A percentile compares a stretch with the other conserved stretches of the same genome.
Conservation (phyloP, 441 rosid genomes). For the Pelargonium cotyledonis region DNA sequence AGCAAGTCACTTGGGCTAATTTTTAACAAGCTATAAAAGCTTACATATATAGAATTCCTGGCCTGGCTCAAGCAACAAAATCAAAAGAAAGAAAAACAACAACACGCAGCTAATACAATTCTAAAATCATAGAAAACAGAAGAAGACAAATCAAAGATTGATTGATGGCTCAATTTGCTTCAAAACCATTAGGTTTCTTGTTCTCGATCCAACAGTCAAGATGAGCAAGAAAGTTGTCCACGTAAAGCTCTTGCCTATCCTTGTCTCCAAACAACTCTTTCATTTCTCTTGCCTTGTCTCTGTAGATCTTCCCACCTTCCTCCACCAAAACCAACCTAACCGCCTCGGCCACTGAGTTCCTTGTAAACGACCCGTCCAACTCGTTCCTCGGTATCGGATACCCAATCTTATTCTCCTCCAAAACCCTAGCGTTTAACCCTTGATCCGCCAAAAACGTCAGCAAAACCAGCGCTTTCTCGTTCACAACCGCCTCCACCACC, state of each 20-base stretch:
- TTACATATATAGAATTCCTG: too few species aligned
- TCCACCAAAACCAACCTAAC: constrained; percentile 23
- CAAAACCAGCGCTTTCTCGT: constrained; percentile 18
- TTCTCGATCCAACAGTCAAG: neutral
- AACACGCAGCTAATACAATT: too few species aligned
- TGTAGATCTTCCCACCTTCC: constrained; percentile 24
- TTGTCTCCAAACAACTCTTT: constrained; percentile 21
- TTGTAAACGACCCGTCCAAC: constrained; percentile 28
- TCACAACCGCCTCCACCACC: constrained; percentile 24
- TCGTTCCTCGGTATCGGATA: constrained; percentile 25
- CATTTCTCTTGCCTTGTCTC: constrained; percentile 23
- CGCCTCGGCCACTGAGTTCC: constrained; percentile 22
- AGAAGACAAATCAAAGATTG: too few species aligned
- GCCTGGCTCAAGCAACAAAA: too few species aligned
- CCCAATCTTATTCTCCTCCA: constrained; percentile 26
- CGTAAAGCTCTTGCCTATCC: constrained; percentile 23
- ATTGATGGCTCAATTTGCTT: too few species aligned
- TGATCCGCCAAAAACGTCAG: constrained; percentile 28
- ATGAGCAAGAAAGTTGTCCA: constrained; percentile 15
- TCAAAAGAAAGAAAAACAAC: too few species aligned
- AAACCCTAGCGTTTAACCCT: constrained; percentile 17
- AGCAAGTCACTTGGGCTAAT: too few species aligned
- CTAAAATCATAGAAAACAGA: too few species aligned
- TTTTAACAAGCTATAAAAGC: too few species aligned
- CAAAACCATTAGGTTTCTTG: too few species aligned